These are phyloP conservation scores for Dothideomycetes sp. DNA, from an alignment of 2,329 filamentous ascomycete genomes.

Conservation along the genomic window DNA sequence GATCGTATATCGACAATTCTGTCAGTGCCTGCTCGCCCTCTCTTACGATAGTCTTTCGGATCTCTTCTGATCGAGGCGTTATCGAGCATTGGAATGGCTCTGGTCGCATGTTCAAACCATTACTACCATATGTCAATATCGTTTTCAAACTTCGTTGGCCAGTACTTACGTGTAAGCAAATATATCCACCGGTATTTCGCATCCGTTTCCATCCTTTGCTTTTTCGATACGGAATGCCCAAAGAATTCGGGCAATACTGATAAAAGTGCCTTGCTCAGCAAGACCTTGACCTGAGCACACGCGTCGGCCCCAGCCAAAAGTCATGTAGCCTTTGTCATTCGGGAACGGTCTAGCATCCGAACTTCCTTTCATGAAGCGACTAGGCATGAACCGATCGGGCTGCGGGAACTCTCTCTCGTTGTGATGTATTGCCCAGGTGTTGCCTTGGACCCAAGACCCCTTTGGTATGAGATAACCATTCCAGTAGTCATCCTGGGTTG, in stretches of 20 bases:
- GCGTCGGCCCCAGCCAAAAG: conserved; percentile 48
- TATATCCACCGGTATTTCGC: conserved; percentile 46
- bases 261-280: conserved; percentile 52
- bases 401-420: conserved; percentile 15
- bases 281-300: conserved; percentile 47
- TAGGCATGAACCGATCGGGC: conserved; percentile 16
- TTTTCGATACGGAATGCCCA: conserved; percentile 48
- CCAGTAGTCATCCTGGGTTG: conserved; percentile 20
- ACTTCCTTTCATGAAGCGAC: conserved; percentile 23
- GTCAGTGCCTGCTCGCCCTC: conserved; percentile 45
- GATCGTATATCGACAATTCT: conserved; percentile 44
- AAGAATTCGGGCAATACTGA: conserved; percentile 47
- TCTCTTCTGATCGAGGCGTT: conserved; percentile 40
- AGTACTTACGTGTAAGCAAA: conserved; percentile 44
- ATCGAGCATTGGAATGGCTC: conserved; percentile 48
- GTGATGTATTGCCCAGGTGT: conserved; percentile 21
- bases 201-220: conserved; percentile 33
- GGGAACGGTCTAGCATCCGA: conserved; percentile 36
- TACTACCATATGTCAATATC: conserved; percentile 27
- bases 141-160: neutral
- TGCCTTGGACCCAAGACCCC: conserved; percentile 19
- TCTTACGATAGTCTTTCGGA: conserved; percentile 41
- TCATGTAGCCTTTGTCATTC: conserved; percentile 39
- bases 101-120: conserved; percentile 51
- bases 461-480: conserved; percentile 22